These are phyloP conservation scores for Drechslerella dactyloides DNA, from an alignment of 2,329 filamentous ascomycete species.

Conservation along the genomic window DNA sequence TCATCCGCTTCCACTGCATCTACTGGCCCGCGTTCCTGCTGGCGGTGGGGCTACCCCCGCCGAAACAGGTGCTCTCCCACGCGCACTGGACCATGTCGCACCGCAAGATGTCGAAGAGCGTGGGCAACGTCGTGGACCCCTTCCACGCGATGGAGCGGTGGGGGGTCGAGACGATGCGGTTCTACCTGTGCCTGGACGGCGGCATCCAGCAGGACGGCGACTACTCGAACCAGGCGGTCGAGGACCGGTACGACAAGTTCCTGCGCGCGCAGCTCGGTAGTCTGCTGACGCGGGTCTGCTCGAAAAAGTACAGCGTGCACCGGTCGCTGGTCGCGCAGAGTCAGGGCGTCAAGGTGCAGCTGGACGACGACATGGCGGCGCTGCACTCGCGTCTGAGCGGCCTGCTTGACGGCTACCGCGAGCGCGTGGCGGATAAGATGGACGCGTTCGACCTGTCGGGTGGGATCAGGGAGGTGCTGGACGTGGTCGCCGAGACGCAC, in stretches of 20 bases:
- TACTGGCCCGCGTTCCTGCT: constrained; percentile 98
- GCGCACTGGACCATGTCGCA: constrained; percentile 93
- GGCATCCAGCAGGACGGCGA: constrained; percentile 78
- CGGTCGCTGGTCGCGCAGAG: constrained; percentile 63
- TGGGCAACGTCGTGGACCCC: constrained; percentile 93
- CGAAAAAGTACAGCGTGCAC: constrained; percentile 59
- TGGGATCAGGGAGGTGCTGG: constrained; percentile 71
- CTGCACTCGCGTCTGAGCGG: constrained; percentile 12
- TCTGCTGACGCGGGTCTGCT: constrained; percentile 70
- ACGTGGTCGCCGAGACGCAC: constrained; percentile 70
- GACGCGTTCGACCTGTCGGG: constrained; percentile 67
- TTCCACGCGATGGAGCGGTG: constrained; percentile 89
- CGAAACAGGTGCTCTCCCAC: constrained; percentile 82
- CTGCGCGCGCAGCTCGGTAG: constrained; percentile 82
- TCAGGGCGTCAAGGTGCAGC: constrained; percentile 21
- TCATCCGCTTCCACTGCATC: constrained; percentile 91
- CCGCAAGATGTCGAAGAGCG: constrained; percentile 95
- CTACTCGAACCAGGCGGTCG: constrained; percentile 73
- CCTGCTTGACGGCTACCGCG: constrained; percentile 53
- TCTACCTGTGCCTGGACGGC: constrained; percentile 82
- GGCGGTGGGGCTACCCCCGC: constrained; percentile 79
- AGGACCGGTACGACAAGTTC: constrained; percentile 77
- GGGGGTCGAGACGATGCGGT: constrained; percentile 85
- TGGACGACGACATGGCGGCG: constrained; percentile 2
- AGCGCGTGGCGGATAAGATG: constrained; percentile 64